Percentiles rank a stretch among this genome's conserved stretches.
These are phyloP conservation scores for Eucalyptus curtisii DNA, from an alignment of 345 rosid genomes.

Conservation along the genomic window DNA sequence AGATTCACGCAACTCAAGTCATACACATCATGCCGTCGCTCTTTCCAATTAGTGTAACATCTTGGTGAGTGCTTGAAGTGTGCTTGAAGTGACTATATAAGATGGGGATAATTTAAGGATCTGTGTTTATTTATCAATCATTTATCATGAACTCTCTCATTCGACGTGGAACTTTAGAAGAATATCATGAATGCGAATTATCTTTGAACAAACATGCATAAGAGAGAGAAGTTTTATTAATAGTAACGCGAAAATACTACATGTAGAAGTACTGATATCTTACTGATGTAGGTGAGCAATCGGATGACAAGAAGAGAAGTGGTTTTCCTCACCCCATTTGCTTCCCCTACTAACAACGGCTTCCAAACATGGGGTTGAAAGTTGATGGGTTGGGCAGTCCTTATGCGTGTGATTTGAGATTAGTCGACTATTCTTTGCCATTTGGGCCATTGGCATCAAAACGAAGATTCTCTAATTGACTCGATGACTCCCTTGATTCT, in stretches of 20 bases:
- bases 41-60: not conserved
- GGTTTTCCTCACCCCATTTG: too few relatives aligned
- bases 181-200: not conserved
- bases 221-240: too few relatives aligned
- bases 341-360: too few relatives aligned
- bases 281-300: too few relatives aligned
- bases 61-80: not conserved
- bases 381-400: too few relatives aligned
- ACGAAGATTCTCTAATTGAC: not conserved
- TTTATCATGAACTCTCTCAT: not conserved
- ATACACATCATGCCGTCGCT: accelerated
- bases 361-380: too few relatives aligned
- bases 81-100: not conserved
- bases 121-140: not conserved
- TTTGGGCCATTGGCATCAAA: not conserved
- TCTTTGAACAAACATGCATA: not conserved
- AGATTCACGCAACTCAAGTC: not conserved
- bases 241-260: too few relatives aligned
- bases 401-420: not conserved
- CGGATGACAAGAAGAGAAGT: too few relatives aligned
- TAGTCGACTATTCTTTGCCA: not conserved
- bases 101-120: not conserved
- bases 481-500: not conserved
- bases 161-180: not conserved
- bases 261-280: too few relatives aligned